Percentiles rank a stretch among this genome's conserved stretches.
Evolutionary conservation across 768 basidiomycete species (phyloP).

Genomic region (Suillus placidus): DNA sequence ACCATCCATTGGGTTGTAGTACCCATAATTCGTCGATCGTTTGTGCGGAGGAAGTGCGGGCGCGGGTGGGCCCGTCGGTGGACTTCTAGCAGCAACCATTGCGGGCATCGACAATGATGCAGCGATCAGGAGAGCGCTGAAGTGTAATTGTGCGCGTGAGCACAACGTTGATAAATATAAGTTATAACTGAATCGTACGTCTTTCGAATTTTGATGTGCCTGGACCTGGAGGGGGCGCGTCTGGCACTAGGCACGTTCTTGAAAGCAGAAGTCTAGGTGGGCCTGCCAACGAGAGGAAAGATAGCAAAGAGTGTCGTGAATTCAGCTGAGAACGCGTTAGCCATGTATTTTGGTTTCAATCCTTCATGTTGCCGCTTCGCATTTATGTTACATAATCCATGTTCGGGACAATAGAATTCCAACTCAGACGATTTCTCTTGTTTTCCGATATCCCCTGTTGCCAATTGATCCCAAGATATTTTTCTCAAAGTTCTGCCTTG

Average conservation of each 20-base stretch:
- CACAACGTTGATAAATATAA: not conserved
- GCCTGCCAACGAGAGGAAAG: not conserved
- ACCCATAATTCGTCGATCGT: constrained; percentile 46
- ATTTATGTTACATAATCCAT: not conserved
- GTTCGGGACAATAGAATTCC: not conserved
- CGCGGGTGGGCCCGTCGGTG: not conserved
- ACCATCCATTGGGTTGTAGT: constrained; percentile 52
- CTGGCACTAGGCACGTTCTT: not conserved
- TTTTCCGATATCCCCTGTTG: not conserved
- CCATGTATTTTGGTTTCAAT: not conserved
- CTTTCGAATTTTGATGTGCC: not conserved
- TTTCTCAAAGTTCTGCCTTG: not conserved
- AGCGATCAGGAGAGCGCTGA: constrained; percentile 12
- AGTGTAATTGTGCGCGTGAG: constrained; percentile 4
- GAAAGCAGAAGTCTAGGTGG: not conserved
- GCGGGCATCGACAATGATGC: constrained; percentile 13
- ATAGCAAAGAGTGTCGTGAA: not conserved
- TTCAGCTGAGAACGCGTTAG: not conserved
- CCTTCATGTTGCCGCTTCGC: not conserved
- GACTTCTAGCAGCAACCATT: constrained; percentile 16
- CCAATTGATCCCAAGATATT: not conserved
- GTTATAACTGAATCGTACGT: not conserved
- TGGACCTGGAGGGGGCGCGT: not conserved
- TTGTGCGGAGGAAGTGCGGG: constrained; percentile 19
- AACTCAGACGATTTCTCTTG: not conserved